A percentile compares a stretch with the other conserved stretches of the same genome.
phyloP scores from a whole-genome alignment of 306 rosid genomes.

The Citrullus colocynthis region DNA sequence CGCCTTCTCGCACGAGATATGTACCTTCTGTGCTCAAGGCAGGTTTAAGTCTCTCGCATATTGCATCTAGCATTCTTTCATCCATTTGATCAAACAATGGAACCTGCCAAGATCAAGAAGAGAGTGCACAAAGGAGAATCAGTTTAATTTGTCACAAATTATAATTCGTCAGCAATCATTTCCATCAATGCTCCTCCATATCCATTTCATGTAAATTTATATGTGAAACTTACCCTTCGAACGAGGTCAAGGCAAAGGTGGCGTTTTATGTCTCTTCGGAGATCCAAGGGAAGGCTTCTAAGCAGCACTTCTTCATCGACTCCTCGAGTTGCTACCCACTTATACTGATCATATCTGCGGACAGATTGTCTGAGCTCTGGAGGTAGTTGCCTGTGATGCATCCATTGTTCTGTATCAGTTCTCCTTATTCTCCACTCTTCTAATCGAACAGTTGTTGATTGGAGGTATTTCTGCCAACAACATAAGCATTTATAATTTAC shows the following conservation, averaged over 20 bases:
- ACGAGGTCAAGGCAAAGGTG: constrained; percentile 95
- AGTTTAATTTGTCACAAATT: not conserved
- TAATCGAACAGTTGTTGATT: constrained; percentile 66
- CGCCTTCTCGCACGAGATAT: constrained; percentile 66
- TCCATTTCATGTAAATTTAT: not conserved
- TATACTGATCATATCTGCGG: constrained; percentile 71
- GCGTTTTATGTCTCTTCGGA: constrained; percentile 83
- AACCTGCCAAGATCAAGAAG: constrained; percentile 33
- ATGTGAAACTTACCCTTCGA: constrained; percentile 46
- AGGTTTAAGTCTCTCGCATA: constrained; percentile 85
- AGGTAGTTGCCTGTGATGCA: constrained; percentile 89
- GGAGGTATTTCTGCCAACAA: constrained; percentile 62
- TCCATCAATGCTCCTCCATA: not conserved
- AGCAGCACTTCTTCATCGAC: constrained; percentile 83
- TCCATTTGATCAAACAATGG: constrained; percentile 93
- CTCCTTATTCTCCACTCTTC: constrained; percentile 95
- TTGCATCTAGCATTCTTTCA: constrained; percentile 85
- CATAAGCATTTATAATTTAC: not conserved
- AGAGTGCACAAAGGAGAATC: not conserved
- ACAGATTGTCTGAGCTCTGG: constrained; percentile 50
- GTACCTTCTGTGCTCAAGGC: constrained; percentile 77
- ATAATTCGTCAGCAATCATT: not conserved
- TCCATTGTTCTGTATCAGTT: constrained; percentile 93
- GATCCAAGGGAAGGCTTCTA: constrained; percentile 65
- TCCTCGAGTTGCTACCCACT: constrained; percentile 91